These are phyloP conservation scores for Pulveroboletus sp. DNA, from an alignment of 768 basidiomycete species.

Conservation along the genomic window DNA sequence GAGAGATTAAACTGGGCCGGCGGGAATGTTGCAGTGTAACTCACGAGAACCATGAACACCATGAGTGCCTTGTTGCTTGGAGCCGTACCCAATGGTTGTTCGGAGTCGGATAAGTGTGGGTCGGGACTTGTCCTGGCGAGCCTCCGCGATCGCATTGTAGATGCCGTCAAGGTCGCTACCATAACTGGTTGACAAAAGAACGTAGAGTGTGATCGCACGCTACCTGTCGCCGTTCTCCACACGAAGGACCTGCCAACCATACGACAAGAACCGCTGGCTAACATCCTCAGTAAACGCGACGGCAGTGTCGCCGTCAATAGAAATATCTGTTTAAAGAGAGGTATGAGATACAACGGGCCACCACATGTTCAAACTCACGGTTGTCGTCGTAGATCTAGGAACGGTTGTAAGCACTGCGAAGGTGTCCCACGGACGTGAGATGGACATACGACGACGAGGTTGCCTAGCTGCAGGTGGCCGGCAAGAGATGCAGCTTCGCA, in stretches of 20 bases:
- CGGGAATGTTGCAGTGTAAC: slow-evolving; percentile 33
- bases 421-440: slow-evolving; percentile 11
- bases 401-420: slow-evolving; percentile 15
- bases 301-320: slow-evolving; percentile 92
- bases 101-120: slow-evolving; percentile 84
- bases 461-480: slow-evolving; percentile 91
- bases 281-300: slow-evolving; percentile 95
- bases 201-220: slow-evolving; percentile 13
- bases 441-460: slow-evolving; percentile 79
- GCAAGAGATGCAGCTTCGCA: slow-evolving; percentile 89
- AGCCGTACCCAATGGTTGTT: slow-evolving; percentile 94
- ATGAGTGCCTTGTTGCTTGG: slow-evolving; percentile 89
- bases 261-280: slow-evolving; percentile 80
- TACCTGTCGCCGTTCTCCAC: slow-evolving; percentile 80
- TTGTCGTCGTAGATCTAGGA: slow-evolving; percentile 91
- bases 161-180: slow-evolving; percentile 74
- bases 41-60: slow-evolving; percentile 91
- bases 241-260: slow-evolving; percentile 92
- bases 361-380: slow-evolving; percentile 48
- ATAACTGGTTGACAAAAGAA: slow-evolving; percentile 9
- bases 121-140: slow-evolving; percentile 72
- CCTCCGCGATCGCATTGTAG: slow-evolving; percentile 73
- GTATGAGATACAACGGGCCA: not conserved
- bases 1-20: slow-evolving; percentile 5
- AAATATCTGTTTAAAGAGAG: slow-evolving; percentile 62